Percentiles rank a stretch among this genome's conserved stretches.
Evolutionary conservation across 2,329 filamentous ascomycete genomes (phyloP).

Genomic region (Clonostachys rhizophaga): DNA sequence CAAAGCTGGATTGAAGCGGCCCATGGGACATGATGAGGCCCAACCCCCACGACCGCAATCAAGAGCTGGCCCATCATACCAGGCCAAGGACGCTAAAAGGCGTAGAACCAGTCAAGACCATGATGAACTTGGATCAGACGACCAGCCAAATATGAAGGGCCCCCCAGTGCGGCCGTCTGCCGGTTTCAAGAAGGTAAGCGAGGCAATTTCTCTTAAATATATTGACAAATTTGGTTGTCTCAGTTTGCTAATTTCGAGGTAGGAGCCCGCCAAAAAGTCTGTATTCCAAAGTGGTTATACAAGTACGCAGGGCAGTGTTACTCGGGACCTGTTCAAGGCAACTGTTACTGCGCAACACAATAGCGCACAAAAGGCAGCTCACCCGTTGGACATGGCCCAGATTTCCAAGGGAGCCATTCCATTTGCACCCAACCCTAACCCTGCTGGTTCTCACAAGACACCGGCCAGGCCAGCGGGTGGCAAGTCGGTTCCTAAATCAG

Average conservation of each 20-base stretch:
- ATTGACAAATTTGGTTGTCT: neutral
- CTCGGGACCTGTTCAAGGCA: constrained; percentile 59
- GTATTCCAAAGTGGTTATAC: constrained; percentile 58
- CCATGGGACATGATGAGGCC: constrained; percentile 57
- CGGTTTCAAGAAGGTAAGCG: constrained; percentile 60
- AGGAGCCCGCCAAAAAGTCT: constrained; percentile 59
- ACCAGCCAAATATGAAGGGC: constrained; percentile 63
- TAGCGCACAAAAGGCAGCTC: constrained; percentile 55
- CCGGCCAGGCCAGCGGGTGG: constrained; percentile 50
- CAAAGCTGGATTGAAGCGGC: constrained; percentile 69
- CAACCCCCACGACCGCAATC: constrained; percentile 35
- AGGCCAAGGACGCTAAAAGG: constrained; percentile 71
- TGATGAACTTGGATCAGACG: constrained; percentile 54
- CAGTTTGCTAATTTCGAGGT: constrained; percentile 21
- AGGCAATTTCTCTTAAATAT: neutral
- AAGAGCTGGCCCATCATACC: constrained; percentile 57
- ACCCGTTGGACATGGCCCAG: constrained; percentile 81
- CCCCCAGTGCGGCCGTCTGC: constrained; percentile 81
- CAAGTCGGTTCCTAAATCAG: constrained; percentile 58
- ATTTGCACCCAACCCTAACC: constrained; percentile 69
- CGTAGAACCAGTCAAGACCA: constrained; percentile 73
- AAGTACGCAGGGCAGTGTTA: constrained; percentile 47
- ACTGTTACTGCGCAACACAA: constrained; percentile 64
- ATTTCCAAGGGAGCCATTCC: constrained; percentile 85
- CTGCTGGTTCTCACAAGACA: constrained; percentile 61